Evolutionary conservation across 139 green algal species (phyloP), one percentile per base, ranked within the genome.

Genomic region (Mesotaenium endlicherianum): DNA sequence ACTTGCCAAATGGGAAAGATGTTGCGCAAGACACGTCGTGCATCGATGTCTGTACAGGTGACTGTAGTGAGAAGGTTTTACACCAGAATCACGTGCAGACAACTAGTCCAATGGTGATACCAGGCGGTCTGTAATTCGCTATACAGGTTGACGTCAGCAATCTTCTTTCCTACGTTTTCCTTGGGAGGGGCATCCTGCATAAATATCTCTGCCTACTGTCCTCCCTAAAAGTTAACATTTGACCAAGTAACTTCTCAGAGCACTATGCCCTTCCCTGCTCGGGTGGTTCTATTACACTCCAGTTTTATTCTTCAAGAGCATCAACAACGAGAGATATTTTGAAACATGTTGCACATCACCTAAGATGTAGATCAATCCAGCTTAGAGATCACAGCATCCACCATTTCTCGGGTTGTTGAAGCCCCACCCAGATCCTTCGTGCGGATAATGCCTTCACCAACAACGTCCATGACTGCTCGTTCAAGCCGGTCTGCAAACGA

Each of bases 401-500:
- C 67, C 38, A 88, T 81, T 43, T 87, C 74, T 49, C 67, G 58
- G 1, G 85, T 89, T 30, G 85, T 89, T 11, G 82, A 55, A 31
- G 20, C 47, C 5, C 85, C 85, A 38, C 84, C 82, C 34, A 89
- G 42, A 36, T 89, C 85, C n/a, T 31, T 38, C 8, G 85, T 89
- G 31, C 90, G 71, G 4, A 80, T 43, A 0, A 71, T 44, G 3
- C 81, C 83, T 0, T 84, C 68, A 0, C 40, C 14, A 71, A 89
- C 85, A 14, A 91, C 88, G 3, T 78, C 55, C 2, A 90, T 44
- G n/a, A 92, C 83, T 0, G 88, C 89, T 30, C 70, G 50, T 59
- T 92, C 89, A 16, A 92, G 64, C 53, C 82, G 85, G 41, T 90
- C 84, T 36, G 86, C 75, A 71, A 90, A 89, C 11, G 55, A 70